These are phyloP conservation scores for Porodaedalea pini DNA, from an alignment of 1,284 basidiomycete genomes.

Conservation along the genomic window DNA sequence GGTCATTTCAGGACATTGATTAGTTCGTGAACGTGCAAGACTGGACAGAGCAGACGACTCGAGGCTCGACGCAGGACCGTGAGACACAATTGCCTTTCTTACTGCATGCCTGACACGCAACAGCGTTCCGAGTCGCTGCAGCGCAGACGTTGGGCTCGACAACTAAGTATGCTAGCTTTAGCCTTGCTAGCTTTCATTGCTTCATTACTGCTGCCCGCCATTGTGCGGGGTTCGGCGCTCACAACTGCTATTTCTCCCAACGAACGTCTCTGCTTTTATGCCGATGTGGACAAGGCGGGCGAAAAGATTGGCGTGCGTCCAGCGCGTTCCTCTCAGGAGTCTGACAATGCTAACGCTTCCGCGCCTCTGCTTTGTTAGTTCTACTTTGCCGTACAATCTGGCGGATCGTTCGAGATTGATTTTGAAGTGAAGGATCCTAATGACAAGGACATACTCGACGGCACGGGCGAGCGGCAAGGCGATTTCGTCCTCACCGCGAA, in stretches of 20 bases:
- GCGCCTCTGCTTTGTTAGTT: conserved; percentile 25
- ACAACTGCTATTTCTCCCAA: conserved; percentile 86
- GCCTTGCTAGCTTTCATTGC: conserved; percentile 6
- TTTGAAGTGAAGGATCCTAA: conserved; percentile 90
- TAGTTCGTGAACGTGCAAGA: too few species aligned
- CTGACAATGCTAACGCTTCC: conserved; percentile 50
- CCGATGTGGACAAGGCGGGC: conserved; percentile 91
- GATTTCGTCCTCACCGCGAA: conserved; percentile 98
- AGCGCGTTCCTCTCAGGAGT: conserved; percentile 42
- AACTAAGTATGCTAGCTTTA: conserved; percentile 6
- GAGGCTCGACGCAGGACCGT: not conserved
- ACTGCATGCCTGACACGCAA: not conserved
- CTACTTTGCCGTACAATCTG: conserved; percentile 75
- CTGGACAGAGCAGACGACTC: not conserved
- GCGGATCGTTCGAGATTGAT: conserved; percentile 96
- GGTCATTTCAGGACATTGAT: too few species aligned
- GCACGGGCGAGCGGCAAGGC: conserved; percentile 85
- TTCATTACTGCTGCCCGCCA: conserved; percentile 17
- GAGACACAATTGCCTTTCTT: not conserved
- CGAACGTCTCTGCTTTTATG: conserved; percentile 91
- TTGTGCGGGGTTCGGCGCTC: conserved; percentile 61
- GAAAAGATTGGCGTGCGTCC: conserved; percentile 83
- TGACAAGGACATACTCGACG: conserved; percentile 83
- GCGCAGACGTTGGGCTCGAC: not conserved
- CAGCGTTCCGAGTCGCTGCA: not conserved